These are phyloP conservation scores for Hirschfeldia incana DNA, from an alignment of 345 rosid genomes.

Conservation along the genomic window DNA sequence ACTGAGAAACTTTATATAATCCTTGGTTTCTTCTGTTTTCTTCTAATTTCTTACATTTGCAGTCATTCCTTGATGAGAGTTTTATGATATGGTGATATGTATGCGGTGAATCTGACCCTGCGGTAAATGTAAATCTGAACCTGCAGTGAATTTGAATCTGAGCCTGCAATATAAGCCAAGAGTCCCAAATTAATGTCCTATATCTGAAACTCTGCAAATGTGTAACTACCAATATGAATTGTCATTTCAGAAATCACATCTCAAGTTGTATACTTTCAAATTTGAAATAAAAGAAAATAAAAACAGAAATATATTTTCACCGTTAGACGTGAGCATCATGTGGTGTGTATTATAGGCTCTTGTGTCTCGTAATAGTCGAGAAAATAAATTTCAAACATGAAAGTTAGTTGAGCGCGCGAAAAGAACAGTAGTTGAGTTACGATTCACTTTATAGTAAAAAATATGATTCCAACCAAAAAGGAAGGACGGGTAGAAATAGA, in stretches of 20 bases:
- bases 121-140: not conserved
- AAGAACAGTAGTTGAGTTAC: too few species aligned
- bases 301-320: not conserved
- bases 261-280: not conserved
- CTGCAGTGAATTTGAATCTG: not conserved
- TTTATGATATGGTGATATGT: too few species aligned
- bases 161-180: not conserved
- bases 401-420: not conserved
- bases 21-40: too few species aligned
- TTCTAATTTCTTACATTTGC: too few species aligned
- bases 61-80: too few species aligned
- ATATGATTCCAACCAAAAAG: not conserved
- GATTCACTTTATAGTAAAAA: not conserved
- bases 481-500: not conserved
- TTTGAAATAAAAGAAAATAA: not conserved
- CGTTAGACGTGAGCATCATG: not conserved
- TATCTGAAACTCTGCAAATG: not conserved
- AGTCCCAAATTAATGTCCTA: not conserved
- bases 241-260: not conserved
- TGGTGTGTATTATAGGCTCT: not conserved
- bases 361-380: not conserved
- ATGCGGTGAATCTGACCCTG: not conserved
- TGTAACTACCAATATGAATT: not conserved
- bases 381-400: not conserved
- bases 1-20: too few species aligned